These are phyloP conservation scores for Nelumbo lutea DNA, from an alignment of 164 flowering plant species.

Conservation along the genomic window DNA sequence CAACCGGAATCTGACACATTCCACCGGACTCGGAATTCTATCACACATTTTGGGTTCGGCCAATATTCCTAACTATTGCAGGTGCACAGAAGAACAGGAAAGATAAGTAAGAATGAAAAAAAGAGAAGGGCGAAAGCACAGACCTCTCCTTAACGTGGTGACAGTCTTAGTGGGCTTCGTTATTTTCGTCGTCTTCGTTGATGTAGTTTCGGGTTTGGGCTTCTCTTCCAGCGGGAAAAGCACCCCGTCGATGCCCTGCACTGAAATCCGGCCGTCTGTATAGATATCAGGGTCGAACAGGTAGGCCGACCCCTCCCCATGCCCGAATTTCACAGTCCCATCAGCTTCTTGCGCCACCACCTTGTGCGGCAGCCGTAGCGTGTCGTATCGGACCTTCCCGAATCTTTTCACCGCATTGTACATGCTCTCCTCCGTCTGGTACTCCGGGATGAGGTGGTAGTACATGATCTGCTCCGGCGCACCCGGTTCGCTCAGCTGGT, in stretches of 20 bases:
- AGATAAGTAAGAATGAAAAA: neutral
- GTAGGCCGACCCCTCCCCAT: slow-evolving; percentile 52
- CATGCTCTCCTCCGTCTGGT: slow-evolving; percentile 92
- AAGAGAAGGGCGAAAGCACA: neutral
- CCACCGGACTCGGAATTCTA: neutral
- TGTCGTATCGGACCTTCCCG: slow-evolving; percentile 63
- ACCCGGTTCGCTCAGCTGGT: slow-evolving; percentile 71
- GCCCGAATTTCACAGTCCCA: slow-evolving; percentile 77
- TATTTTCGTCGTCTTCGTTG: slow-evolving; percentile 11
- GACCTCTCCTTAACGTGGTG: slow-evolving; percentile 57
- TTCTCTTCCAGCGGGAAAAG: slow-evolving; percentile 50
- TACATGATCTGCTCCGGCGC: slow-evolving; percentile 82
- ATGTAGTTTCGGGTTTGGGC: slow-evolving; percentile 11
- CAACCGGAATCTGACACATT: neutral
- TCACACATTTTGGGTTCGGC: neutral
- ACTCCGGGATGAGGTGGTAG: slow-evolving; percentile 74
- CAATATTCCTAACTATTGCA: neutral
- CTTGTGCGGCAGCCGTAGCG: slow-evolving; percentile 58
- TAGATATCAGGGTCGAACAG: slow-evolving; percentile 80
- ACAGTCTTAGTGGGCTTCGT: slow-evolving; percentile 28
- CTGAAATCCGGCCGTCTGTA: slow-evolving; percentile 78
- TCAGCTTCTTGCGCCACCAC: slow-evolving; percentile 70
- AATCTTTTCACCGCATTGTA: slow-evolving; percentile 75
- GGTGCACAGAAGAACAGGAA: neutral
- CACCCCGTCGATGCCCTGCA: slow-evolving; percentile 78